Base-by-base conservation (phyloP, 495 filamentous ascomycete species). In the Chaetomidium leptoderma region DNA sequence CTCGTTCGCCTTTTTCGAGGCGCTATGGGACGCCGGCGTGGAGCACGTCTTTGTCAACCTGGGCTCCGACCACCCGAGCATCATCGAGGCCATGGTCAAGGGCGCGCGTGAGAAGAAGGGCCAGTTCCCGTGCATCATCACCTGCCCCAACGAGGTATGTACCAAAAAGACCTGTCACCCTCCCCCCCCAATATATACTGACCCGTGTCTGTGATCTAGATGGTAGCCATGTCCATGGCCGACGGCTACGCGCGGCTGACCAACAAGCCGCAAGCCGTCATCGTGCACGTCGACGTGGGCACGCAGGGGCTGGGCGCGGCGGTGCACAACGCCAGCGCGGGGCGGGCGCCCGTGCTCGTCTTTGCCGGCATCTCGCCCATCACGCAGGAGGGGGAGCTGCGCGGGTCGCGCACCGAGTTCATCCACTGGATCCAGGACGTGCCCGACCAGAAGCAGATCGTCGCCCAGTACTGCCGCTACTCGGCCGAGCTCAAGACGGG, bases 391-490 rank as follows among this genome's bases (percentile, higher is more conserved):
- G 92, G 92, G 5, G 92, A 97, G 73, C 82, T 91, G 77, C 80
- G 89, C 21, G 92, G 92, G 2, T 89, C 84, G 4, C 80, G 92
- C 40, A 96, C 91, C 0, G 92, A 97, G 72, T 97, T 92, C 68
- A 97, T 96, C 65, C 92, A 97, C 66, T 97, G 92, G 89, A 92
- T 96, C 39, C 92, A 97, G 66, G 90, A 97, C 73, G 90, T 97
- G 7, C 92, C 92, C 1, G 91, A 97, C 60, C 92, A 97, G 73
- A 91, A 90, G 68, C 86, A 87, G 69, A 96, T 97, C 58, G 78
- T 97, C 13, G 81, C 81, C 3, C 92, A 97, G 72, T 97, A 97
- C 69, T 97, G 92, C 68, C 83, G 92, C n/a, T 97, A 96, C 68
- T 75, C 86, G 0, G 91, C 78, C 1, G 92, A 97, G 70, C 83